phyloP scores from a whole-genome alignment of 371 early-diverging fungal genomes.

The Mortierella sp. region DNA sequence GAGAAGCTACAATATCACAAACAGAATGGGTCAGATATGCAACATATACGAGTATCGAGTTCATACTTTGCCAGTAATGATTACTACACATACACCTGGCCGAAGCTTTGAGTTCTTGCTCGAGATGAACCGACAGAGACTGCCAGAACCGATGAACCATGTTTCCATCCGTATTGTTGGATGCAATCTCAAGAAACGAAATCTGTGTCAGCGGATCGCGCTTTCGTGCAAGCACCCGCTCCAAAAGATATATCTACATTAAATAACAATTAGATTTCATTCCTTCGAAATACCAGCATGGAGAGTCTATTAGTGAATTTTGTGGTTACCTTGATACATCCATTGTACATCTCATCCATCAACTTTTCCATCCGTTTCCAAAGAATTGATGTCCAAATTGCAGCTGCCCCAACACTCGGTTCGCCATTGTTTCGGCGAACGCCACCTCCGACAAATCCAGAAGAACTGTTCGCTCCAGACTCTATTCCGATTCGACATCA shows the following conservation, averaged over 20 bases:
- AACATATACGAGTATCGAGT: background rate
- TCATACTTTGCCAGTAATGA: background rate
- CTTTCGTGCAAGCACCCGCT: slow-evolving; percentile 77
- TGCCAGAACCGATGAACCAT: slow-evolving; percentile 64
- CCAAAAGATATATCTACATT: slow-evolving; percentile 74
- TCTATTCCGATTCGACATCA: slow-evolving; percentile 8
- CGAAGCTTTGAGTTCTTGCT: slow-evolving; percentile 57
- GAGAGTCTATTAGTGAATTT: background rate
- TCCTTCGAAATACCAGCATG: background rate
- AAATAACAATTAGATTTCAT: background rate
- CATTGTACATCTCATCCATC: slow-evolving; percentile 79
- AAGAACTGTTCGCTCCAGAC: slow-evolving; percentile 23
- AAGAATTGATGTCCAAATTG: slow-evolving; percentile 63
- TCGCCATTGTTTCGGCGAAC: slow-evolving; percentile 68
- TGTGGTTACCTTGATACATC: slow-evolving; percentile 70
- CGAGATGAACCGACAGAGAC: slow-evolving; percentile 58
- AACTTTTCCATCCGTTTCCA: slow-evolving; percentile 81
- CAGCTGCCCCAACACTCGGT: slow-evolving; percentile 65
- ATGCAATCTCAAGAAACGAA: slow-evolving; percentile 69
- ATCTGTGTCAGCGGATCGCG: slow-evolving; percentile 76
- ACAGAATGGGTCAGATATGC: background rate
- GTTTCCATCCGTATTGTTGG: slow-evolving; percentile 59
- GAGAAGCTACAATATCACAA: slow-evolving; percentile 60
- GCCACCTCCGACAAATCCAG: slow-evolving; percentile 54
- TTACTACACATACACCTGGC: slow-evolving; percentile 34